Conservation (phyloP, 2,329 filamentous ascomycete genomes). For the Colletotrichum sp. region DNA sequence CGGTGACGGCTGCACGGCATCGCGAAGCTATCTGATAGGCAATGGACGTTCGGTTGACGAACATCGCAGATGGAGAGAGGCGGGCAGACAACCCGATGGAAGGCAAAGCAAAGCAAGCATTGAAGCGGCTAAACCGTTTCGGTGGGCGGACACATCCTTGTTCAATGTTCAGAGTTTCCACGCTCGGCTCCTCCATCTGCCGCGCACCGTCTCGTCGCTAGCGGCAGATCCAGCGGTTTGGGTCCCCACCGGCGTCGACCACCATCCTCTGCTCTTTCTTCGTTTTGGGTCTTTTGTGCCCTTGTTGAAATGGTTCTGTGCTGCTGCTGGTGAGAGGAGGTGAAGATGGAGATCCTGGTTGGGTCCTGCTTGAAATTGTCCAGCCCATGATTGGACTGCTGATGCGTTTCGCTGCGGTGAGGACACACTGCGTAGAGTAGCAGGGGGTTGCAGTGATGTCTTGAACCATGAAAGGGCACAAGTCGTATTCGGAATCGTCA, state of each 20-base stretch:
- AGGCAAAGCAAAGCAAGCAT: neutral
- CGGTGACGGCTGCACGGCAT: neutral
- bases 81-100: neutral
- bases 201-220: neutral
- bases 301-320: too few species aligned
- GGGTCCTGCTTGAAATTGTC: neutral
- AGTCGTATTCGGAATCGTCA: neutral
- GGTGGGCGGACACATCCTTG: neutral
- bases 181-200: neutral
- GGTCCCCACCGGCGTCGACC: neutral
- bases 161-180: neutral
- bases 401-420: neutral
- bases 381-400: neutral
- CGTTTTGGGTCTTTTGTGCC: neutral
- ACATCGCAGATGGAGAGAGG: neutral
- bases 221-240: neutral
- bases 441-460: neutral
- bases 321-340: too few species aligned
- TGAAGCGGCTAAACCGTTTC: neutral
- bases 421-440: neutral
- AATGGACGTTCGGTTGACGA: neutral
- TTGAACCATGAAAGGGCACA: neutral
- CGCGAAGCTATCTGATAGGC: neutral
- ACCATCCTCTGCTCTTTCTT: neutral
- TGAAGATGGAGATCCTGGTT: fast-evolving